These are phyloP conservation scores for Trichoderma hamatum DNA, from an alignment of 2,329 filamentous ascomycete species.

Conservation along the genomic window DNA sequence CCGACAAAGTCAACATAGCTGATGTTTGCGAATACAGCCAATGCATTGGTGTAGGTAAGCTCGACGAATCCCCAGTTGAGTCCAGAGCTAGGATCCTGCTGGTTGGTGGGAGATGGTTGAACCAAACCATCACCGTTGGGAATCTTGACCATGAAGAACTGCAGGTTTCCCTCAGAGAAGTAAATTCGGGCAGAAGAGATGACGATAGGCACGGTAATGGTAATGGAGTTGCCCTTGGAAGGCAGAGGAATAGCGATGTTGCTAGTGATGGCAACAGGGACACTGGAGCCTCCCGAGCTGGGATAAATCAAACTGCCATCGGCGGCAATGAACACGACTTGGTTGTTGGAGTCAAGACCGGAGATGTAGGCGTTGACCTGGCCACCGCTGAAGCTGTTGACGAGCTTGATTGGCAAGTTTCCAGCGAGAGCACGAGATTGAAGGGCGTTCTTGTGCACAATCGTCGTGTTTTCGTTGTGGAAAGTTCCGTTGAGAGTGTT, in stretches of 20 bases:
- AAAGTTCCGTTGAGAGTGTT: constrained; percentile 17
- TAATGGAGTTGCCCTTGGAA: constrained; percentile 42
- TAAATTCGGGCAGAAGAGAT: constrained; percentile 49
- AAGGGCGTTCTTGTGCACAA: background rate
- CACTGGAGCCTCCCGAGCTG: constrained; percentile 39
- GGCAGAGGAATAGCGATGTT: constrained; percentile 50
- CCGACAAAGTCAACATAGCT: constrained; percentile 57
- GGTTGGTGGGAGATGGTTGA: constrained; percentile 51
- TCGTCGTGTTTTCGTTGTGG: background rate
- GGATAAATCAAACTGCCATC: constrained; percentile 50
- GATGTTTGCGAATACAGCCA: constrained; percentile 52
- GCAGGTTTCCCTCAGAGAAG: constrained; percentile 47
- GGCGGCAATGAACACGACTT: constrained; percentile 47
- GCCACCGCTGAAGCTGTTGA: constrained; percentile 49
- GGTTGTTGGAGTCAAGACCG: constrained; percentile 45
- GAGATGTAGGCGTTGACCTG: constrained; percentile 50
- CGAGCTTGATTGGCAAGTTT: constrained; percentile 39
- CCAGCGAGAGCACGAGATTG: constrained; percentile 21
- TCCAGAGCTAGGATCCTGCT: constrained; percentile 46
- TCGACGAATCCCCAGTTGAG: constrained; percentile 56
- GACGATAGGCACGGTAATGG: constrained; percentile 47
- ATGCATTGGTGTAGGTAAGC: constrained; percentile 46
- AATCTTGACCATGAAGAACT: constrained; percentile 47
- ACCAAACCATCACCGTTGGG: constrained; percentile 46
- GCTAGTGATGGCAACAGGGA: constrained; percentile 44